A percentile compares a stretch with the other conserved stretches of the same genome.
These are phyloP conservation scores for Ganoderma leucocontextum DNA, from an alignment of 1,284 basidiomycete species.

Conservation along the genomic window DNA sequence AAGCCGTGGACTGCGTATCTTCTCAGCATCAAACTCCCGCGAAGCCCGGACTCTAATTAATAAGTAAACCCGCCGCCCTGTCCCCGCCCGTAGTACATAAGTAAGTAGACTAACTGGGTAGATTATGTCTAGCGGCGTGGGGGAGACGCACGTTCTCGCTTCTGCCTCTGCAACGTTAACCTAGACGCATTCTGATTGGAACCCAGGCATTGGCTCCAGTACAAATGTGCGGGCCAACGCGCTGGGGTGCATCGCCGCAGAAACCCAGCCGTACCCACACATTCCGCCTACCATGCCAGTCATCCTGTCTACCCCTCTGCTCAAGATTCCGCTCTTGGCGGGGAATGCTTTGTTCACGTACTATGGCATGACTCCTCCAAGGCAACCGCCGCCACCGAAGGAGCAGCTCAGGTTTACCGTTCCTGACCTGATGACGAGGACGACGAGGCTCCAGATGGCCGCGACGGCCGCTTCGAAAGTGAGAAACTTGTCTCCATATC, in stretches of 20 bases:
- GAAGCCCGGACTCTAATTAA: background rate
- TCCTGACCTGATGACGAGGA: constrained; percentile 1
- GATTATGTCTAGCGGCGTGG: background rate
- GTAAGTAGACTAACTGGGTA: background rate
- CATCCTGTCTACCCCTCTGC: background rate
- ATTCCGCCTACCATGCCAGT: background rate
- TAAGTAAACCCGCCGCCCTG: background rate
- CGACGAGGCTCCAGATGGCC: constrained; percentile 1
- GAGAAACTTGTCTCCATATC: background rate
- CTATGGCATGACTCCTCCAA: constrained; percentile 6
- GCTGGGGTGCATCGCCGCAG: background rate
- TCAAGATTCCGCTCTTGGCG: constrained; percentile 4
- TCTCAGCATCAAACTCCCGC: constrained; percentile 2
- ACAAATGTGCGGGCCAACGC: background rate
- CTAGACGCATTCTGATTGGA: background rate
- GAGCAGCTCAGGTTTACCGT: background rate
- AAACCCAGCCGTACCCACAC: background rate
- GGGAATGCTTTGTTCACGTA: background rate
- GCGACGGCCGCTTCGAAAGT: constrained; percentile 2
- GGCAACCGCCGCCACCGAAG: background rate
- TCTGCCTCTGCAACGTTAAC: background rate
- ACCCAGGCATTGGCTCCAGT: background rate
- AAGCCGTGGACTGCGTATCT: background rate
- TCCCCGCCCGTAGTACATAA: background rate
- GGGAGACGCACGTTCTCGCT: background rate